Percentiles rank a stretch among this genome's conserved stretches.
phyloP scores from a whole-genome alignment of 225 moss, liverwort and hornwort genomes.

The Takakia lepidozioides region DNA sequence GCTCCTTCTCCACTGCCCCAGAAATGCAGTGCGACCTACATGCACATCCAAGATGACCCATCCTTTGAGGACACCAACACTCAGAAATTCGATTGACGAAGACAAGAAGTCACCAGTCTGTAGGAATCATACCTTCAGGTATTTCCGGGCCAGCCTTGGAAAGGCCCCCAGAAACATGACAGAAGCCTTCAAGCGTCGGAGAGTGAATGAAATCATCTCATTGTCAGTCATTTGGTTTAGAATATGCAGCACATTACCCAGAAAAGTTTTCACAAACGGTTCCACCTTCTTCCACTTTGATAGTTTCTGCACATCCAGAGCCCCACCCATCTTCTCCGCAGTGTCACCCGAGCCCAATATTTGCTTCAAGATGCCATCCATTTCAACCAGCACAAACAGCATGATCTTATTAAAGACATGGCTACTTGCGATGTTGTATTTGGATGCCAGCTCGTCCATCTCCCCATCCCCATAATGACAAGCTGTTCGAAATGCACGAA shows the following conservation, averaged over 20 bases:
- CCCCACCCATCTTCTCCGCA: conserved; percentile 47
- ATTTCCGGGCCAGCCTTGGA: conserved; percentile 69
- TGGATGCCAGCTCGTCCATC: conserved; percentile 48
- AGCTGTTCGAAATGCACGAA: conserved; percentile 87
- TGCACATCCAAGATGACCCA: too few relatives aligned
- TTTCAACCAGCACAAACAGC: conserved; percentile 82
- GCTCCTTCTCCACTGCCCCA: conserved; percentile 86
- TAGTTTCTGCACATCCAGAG: conserved; percentile 60
- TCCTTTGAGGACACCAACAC: too few relatives aligned
- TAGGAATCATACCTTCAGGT: conserved; percentile 73
- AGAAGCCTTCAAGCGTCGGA: conserved; percentile 72
- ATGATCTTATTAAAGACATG: conserved; percentile 99
- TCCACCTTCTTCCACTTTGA: conserved; percentile 81
- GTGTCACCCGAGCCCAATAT: conserved; percentile 46
- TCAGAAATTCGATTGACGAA: too few relatives aligned
- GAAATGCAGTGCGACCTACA: conserved; percentile 80
- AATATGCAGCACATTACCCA: conserved; percentile 86
- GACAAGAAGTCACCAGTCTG: too few relatives aligned
- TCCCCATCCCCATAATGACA: conserved; percentile 95
- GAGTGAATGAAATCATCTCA: conserved; percentile 85
- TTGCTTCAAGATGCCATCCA: conserved; percentile 61
- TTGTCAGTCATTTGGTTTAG: conserved; percentile 96
- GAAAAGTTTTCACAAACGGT: conserved; percentile 65
- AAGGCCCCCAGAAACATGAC: conserved; percentile 70
- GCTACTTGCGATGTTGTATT: conserved; percentile 68